Evolutionary conservation across 73 alveolate species (phyloP).

Genomic region (Symbiodinium pilosum): DNA sequence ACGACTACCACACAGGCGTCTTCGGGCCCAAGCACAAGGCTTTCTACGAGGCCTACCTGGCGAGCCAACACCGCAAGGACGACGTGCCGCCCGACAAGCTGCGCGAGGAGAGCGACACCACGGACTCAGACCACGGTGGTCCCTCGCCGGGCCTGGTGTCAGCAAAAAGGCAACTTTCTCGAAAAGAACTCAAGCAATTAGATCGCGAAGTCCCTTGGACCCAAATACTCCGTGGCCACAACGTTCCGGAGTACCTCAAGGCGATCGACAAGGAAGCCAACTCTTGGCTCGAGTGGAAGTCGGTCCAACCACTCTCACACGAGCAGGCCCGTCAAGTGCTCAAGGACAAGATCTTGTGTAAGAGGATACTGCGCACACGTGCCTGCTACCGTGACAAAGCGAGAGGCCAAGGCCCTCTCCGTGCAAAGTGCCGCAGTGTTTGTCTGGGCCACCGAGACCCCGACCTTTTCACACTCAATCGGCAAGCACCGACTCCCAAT

Average conservation of each 20-base stretch:
- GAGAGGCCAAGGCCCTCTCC: not conserved
- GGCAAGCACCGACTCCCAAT: constrained; percentile 1
- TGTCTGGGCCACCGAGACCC: constrained; percentile 1
- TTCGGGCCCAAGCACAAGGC: not conserved
- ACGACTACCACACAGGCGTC: not conserved
- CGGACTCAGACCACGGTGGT: not conserved
- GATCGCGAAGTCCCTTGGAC: not conserved
- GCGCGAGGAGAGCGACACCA: not conserved
- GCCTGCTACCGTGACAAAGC: constrained; percentile 10
- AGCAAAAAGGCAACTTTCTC: not conserved
- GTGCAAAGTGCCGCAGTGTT: not conserved
- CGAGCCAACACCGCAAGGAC: not conserved
- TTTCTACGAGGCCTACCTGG: not conserved
- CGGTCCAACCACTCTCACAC: not conserved
- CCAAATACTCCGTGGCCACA: not conserved
- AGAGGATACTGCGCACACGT: not conserved
- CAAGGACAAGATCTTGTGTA: not conserved
- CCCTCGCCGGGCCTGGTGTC: not conserved
- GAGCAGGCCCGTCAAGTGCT: not conserved
- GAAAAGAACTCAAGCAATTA: not conserved
- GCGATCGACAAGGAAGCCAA: not conserved
- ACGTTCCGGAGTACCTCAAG: not conserved
- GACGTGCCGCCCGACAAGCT: not conserved
- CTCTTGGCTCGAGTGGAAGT: not conserved
- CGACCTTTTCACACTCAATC: not conserved